phyloP scores from a whole-genome alignment of 2,329 filamentous ascomycete species.

The Ophiocordyceps robertsii region DNA sequence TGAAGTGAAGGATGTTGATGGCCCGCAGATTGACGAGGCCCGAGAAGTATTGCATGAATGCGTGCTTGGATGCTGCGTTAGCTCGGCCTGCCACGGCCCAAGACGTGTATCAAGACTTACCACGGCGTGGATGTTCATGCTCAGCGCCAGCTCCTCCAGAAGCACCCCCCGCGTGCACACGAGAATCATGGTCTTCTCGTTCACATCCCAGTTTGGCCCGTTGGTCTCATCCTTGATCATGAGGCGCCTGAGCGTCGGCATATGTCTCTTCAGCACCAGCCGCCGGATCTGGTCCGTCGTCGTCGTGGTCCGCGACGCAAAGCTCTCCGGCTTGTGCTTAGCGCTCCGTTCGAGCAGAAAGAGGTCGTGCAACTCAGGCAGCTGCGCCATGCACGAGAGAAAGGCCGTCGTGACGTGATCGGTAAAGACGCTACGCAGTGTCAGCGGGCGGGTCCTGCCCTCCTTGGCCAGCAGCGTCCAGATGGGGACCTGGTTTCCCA shows the following conservation, averaged over 20 bases:
- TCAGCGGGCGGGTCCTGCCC: constrained; percentile 35
- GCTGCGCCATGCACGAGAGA: constrained; percentile 36
- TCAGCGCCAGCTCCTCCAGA: constrained; percentile 42
- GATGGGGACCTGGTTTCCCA: constrained; percentile 45
- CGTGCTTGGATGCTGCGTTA: constrained; percentile 29
- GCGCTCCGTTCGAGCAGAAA: constrained; percentile 41
- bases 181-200: constrained; percentile 39
- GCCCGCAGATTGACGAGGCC: constrained; percentile 35
- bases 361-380: constrained; percentile 42
- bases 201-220: constrained; percentile 40
- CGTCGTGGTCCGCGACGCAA: constrained; percentile 34
- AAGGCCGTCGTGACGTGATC: constrained; percentile 47
- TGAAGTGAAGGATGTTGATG: constrained; percentile 40
- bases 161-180: constrained; percentile 34
- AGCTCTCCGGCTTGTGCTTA: constrained; percentile 38
- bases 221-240: constrained; percentile 44
- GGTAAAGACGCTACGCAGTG: constrained; percentile 45
- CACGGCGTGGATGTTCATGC: constrained; percentile 38
- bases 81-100: neutral
- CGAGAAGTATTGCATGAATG: constrained; percentile 39
- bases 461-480: constrained; percentile 44
- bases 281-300: constrained; percentile 45
- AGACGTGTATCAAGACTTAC: constrained; percentile 24
- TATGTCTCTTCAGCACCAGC: constrained; percentile 43
- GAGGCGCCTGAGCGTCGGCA: constrained; percentile 36